Conservation (phyloP, 176 grass and related monocot species). For the Poa pratensis region DNA sequence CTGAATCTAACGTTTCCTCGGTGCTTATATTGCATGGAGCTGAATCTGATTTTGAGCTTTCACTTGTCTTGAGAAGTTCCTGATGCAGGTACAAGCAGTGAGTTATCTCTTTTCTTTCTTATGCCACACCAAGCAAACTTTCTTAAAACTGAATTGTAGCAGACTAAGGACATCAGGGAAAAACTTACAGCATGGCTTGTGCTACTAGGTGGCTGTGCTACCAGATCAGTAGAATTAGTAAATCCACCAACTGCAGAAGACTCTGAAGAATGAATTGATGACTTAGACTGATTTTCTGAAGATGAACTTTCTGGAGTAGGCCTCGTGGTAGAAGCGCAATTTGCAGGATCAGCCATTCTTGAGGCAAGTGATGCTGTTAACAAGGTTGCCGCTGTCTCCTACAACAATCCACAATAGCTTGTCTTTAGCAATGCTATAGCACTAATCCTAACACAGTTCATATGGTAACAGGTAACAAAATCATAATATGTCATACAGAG, state of each 20-base stretch:
- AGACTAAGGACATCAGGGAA: constrained; percentile 23
- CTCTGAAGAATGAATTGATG: constrained; percentile 47
- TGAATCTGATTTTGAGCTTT: constrained; percentile 47
- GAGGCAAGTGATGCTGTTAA: constrained; percentile 79
- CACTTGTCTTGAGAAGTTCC: constrained; percentile 43
- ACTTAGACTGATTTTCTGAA: constrained; percentile 56
- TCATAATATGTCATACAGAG: constrained; percentile 14
- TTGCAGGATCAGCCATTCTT: constrained; percentile 51
- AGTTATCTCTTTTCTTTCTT: constrained; percentile 10
- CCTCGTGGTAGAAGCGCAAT: constrained; percentile 28
- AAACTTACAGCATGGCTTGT: constrained; percentile 51
- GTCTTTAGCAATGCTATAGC: constrained; percentile 22
- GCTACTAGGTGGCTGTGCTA: constrained; percentile 40
- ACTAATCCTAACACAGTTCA: not conserved
- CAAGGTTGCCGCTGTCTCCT: constrained; percentile 82
- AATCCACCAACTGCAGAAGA: constrained; percentile 36
- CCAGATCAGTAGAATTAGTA: constrained; percentile 48
- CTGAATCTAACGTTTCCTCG: constrained; percentile 48
- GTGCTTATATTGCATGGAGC: constrained; percentile 38
- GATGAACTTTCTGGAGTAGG: constrained; percentile 45
- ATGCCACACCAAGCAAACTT: not conserved
- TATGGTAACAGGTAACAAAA: constrained; percentile 19
- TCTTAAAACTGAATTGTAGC: constrained; percentile 11
- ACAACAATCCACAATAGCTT: constrained; percentile 24
- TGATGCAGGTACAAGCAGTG: constrained; percentile 46